Conservation (phyloP, 768 basidiomycete genomes). For the Boletus rubescentipes region DNA sequence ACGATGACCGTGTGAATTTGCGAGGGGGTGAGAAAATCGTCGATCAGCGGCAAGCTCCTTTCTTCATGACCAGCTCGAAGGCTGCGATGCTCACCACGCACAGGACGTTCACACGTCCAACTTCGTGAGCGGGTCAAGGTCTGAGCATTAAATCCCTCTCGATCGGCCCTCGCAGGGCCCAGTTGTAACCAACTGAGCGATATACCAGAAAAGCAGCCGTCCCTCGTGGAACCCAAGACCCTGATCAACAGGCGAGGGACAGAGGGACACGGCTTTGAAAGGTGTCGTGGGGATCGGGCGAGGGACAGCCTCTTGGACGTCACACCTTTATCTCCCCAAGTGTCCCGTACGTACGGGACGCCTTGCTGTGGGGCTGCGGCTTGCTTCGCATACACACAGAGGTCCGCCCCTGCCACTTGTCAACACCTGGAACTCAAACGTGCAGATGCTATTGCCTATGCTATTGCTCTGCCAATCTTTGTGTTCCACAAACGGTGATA, state of each 20-base stretch:
- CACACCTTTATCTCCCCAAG: conserved; percentile 16
- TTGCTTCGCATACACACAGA: fast-evolving
- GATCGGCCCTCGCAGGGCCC: conserved; percentile 64
- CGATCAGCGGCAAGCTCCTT: too few species aligned
- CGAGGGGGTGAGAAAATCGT: too few species aligned
- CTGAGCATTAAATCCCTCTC: conserved; percentile 68
- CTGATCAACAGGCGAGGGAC: conserved; percentile 24
- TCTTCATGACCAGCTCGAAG: conserved; percentile 45
- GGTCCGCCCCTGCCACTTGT: too few species aligned
- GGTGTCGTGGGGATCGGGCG: conserved; percentile 57
- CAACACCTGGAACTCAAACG: too few species aligned
- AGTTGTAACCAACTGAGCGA: conserved; percentile 54
- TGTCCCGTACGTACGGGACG: conserved; percentile 7
- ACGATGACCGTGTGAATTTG: neutral
- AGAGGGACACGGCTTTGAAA: conserved; percentile 42
- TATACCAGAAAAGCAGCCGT: conserved; percentile 64
- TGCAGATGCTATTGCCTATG: too few species aligned
- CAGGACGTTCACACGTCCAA: conserved; percentile 37
- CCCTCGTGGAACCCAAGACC: conserved; percentile 43
- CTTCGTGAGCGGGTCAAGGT: conserved; percentile 80
- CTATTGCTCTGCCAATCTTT: too few species aligned
- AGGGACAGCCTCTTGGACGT: neutral
- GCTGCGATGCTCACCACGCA: conserved; percentile 68
- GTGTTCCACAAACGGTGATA: too few species aligned
- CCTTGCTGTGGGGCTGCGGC: conserved; percentile 9